phyloP scores from a whole-genome alignment of 2,329 filamentous ascomycete genomes.

The Aspergillus ochraceus region DNA sequence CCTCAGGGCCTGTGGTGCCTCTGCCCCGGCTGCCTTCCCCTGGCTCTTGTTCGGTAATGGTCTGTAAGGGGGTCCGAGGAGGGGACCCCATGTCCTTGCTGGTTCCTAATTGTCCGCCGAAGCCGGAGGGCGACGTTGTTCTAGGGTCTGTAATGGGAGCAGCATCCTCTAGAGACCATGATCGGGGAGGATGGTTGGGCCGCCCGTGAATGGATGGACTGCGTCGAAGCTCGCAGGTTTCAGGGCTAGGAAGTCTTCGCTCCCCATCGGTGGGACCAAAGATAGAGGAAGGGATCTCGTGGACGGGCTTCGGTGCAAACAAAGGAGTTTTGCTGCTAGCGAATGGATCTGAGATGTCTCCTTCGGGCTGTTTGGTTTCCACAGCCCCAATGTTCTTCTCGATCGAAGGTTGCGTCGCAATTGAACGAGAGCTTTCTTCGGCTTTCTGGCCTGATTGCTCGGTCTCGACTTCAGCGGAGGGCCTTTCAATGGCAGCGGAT shows the following conservation, averaged over 20 bases:
- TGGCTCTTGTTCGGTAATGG: constrained; percentile 54
- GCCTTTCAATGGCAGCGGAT: constrained; percentile 8
- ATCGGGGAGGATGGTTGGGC: constrained; percentile 26
- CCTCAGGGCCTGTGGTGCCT: constrained; percentile 40
- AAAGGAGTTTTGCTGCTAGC: constrained; percentile 16
- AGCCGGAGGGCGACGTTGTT: constrained; percentile 30
- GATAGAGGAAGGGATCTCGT: constrained; percentile 48
- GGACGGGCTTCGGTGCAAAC: constrained; percentile 17
- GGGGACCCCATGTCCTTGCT: constrained; percentile 32
- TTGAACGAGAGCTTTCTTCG: neutral
- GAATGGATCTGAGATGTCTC: neutral
- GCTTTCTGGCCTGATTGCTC: constrained; percentile 17
- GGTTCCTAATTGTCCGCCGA: constrained; percentile 34
- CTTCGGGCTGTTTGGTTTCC: constrained; percentile 8
- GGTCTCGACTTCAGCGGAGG: constrained; percentile 12
- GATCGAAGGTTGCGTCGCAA: neutral
- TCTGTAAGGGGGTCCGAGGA: constrained; percentile 47
- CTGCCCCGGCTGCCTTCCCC: constrained; percentile 37
- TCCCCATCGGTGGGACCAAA: constrained; percentile 26
- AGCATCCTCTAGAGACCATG: constrained; percentile 35
- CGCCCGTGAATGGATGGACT: constrained; percentile 40
- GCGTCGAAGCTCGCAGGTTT: constrained; percentile 31
- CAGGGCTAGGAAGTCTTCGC: constrained; percentile 14
- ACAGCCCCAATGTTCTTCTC: neutral
- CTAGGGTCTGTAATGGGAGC: constrained; percentile 15